These are phyloP conservation scores for Biancaea sappan DNA, from an alignment of 306 rosid species.

Conservation along the genomic window DNA sequence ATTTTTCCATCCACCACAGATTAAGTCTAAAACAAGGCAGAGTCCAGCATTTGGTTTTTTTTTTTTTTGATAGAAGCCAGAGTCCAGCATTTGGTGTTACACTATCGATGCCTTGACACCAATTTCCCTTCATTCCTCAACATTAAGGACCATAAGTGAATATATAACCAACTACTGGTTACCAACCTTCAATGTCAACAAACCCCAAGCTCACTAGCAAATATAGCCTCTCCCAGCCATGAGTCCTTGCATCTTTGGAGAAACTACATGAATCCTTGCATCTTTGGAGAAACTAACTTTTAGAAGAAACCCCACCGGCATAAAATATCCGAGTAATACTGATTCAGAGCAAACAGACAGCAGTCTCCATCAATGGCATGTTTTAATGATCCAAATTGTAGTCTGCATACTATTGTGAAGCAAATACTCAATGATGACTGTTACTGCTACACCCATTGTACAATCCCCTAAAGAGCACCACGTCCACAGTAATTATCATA, in stretches of 20 bases:
- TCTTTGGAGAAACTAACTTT: constrained; percentile 32
- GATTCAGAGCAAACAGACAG: constrained; percentile 26
- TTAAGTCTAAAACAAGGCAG: constrained; percentile 28
- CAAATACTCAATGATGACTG: constrained; percentile 20
- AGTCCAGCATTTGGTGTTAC: constrained; percentile 32
- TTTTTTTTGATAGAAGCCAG: no score
- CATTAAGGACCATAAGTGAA: constrained; percentile 23
- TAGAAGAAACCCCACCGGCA: constrained; percentile 37
- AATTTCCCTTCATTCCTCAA: constrained; percentile 32
- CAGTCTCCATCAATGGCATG: constrained; percentile 41
- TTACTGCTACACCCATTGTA: constrained; percentile 36
- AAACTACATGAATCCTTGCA: constrained; percentile 38
- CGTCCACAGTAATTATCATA: constrained; percentile 26
- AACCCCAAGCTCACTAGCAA: constrained; percentile 28
- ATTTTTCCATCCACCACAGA: constrained; percentile 34
- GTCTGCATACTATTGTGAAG: constrained; percentile 37
- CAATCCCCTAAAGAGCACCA: constrained; percentile 36
- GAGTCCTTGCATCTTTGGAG: constrained; percentile 32
- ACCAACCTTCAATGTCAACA: constrained; percentile 34
- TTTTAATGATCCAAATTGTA: constrained; percentile 37
- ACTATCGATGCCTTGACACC: constrained; percentile 34
- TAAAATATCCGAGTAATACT: constrained; percentile 22
- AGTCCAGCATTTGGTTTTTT: constrained; percentile 36
- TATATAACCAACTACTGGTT: constrained; percentile 31
- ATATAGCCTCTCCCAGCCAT: constrained; percentile 31